phyloP scores from a whole-genome alignment of 208 protist genomes.

The Balamuthia mandrillaris region DNA sequence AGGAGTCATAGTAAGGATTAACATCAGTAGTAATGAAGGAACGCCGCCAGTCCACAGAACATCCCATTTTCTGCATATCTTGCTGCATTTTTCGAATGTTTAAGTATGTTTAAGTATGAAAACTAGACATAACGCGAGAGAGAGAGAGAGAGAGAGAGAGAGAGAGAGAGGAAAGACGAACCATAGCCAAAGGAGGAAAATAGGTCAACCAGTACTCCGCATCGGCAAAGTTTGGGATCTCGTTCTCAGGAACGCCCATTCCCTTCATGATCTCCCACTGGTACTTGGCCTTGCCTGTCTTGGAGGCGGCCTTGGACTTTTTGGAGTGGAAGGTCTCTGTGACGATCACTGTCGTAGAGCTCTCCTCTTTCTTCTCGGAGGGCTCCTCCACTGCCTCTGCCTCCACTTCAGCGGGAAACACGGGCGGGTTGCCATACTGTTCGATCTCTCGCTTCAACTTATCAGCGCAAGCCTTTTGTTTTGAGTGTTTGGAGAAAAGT shows the following conservation, averaged over 20 bases:
- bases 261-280: slow-evolving; percentile 97
- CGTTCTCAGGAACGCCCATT: slow-evolving; percentile 89
- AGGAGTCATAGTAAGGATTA: slow-evolving; percentile 99
- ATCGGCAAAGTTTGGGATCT: slow-evolving; percentile 97
- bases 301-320: slow-evolving; percentile 75
- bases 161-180: too few species aligned
- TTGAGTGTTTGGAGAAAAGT: too few species aligned
- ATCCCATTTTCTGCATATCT: slow-evolving; percentile 92
- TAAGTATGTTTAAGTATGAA: too few species aligned
- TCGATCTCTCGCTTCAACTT: slow-evolving; percentile 89
- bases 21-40: slow-evolving; percentile 99
- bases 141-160: too few species aligned
- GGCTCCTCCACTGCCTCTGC: background rate
- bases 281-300: slow-evolving; percentile 80
- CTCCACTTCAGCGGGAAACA: slow-evolving; percentile 63
- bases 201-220: slow-evolving; percentile 96
- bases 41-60: slow-evolving; percentile 95
- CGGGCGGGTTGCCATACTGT: slow-evolving; percentile 80
- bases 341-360: slow-evolving; percentile 21
- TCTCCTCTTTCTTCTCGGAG: slow-evolving; percentile 17
- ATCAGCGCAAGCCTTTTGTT: slow-evolving; percentile 96
- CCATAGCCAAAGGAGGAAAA: slow-evolving; percentile 94
- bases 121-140: too few species aligned
- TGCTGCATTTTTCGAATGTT: too few species aligned
- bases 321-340: slow-evolving; percentile 18